phyloP scores from a whole-genome alignment of 257 asterid species.

The Petrea volubilis region DNA sequence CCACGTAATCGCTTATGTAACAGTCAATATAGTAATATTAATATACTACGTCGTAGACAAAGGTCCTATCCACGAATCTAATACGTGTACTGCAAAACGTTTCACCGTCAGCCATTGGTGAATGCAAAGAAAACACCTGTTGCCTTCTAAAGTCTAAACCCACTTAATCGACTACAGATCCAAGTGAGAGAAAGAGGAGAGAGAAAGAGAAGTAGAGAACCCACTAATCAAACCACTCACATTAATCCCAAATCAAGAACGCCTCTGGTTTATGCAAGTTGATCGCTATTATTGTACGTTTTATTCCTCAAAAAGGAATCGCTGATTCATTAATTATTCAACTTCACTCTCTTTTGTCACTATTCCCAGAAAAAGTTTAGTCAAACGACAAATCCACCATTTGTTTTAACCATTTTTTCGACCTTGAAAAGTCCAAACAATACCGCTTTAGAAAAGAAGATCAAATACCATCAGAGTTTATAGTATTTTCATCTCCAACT shows the following conservation, averaged over 20 bases:
- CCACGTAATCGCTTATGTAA: not conserved
- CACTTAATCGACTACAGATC: too few species aligned
- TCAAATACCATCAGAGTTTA: conserved; percentile 2
- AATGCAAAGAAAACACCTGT: not conserved
- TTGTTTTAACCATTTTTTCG: not conserved
- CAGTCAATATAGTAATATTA: not conserved
- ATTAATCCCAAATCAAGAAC: not conserved
- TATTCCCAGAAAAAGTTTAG: not conserved
- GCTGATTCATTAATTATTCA: too few species aligned
- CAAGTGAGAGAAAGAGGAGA: too few species aligned
- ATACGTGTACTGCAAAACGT: not conserved
- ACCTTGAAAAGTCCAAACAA: not conserved
- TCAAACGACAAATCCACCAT: not conserved
- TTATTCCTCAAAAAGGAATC: too few species aligned
- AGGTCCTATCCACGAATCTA: not conserved
- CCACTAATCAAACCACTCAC: conserved; percentile 6
- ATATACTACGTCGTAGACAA: not conserved
- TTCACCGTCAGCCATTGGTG: not conserved
- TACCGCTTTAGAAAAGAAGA: not conserved
- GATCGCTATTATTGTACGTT: too few species aligned
- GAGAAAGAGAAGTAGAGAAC: too few species aligned
- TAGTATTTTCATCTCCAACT: not conserved
- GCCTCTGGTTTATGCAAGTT: conserved; percentile 22
- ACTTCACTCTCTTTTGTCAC: too few species aligned
- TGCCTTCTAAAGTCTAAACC: too few species aligned